Evolutionary conservation across 805 yeast genomes (phyloP).

Genomic region (Saccharomycopsis oosterbeekiorum): DNA sequence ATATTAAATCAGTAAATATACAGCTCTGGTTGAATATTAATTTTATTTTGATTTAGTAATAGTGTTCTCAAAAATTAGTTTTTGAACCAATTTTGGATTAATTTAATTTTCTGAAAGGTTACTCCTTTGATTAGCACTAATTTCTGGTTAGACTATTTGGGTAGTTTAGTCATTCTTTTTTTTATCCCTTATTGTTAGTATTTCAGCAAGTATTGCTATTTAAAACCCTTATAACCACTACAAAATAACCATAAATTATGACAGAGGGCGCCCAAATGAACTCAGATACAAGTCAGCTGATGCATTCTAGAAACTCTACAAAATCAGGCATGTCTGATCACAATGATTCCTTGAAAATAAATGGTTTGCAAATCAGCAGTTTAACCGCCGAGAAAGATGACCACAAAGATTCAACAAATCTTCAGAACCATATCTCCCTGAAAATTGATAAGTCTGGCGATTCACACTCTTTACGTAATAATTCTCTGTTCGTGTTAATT

Average conservation of each 20-base stretch:
- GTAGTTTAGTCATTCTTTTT: too few relatives aligned
- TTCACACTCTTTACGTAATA: neutral
- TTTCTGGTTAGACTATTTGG: too few relatives aligned
- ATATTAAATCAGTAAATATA: too few relatives aligned
- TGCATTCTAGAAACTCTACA: neutral
- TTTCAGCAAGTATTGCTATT: neutral
- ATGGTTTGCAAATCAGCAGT: neutral
- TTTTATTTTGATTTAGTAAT: neutral
- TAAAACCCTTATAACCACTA: neutral
- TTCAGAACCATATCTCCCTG: neutral
- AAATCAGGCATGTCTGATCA: neutral
- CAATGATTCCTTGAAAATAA: neutral
- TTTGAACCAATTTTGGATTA: too few relatives aligned
- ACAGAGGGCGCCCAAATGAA: neutral
- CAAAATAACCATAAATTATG: neutral
- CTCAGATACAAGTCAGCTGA: neutral
- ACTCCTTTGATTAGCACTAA: too few relatives aligned
- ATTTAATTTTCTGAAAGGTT: too few relatives aligned
- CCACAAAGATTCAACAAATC: neutral
- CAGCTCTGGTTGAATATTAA: neutral
- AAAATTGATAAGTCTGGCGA: neutral
- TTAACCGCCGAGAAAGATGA: neutral
- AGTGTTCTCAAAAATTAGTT: too few relatives aligned
- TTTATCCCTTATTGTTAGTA: neutral
- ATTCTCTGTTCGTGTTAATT: neutral